Base-by-base conservation (phyloP, 2,329 filamentous ascomycete species). In the Clarireedia hainanense region DNA sequence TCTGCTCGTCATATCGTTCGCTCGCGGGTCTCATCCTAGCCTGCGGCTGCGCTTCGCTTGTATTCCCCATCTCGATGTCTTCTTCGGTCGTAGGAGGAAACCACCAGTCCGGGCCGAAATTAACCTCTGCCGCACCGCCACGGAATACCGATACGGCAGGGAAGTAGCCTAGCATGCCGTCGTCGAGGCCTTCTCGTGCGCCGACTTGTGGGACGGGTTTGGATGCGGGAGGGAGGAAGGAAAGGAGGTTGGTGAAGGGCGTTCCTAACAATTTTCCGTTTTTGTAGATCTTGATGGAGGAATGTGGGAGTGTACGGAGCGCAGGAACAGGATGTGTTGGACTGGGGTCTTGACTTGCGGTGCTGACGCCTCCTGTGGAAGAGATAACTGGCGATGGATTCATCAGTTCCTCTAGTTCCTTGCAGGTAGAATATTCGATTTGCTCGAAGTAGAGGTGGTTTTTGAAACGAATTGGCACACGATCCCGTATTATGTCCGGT, bases 61-160 rank as follows among this genome's bases (percentile, higher is more conserved):
- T 71, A 51, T 71, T 72, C 2, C 70, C 63, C 73, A 81, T 78
- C 45, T 80, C 78, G 10, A 75, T 73, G 52, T 80, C 78, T 10
- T 71, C 72, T 26, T 70, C 68, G 55, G 59, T 60, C 65, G 83
- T 78, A 0, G 91, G 91, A 15, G 91, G 89, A 68, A 78, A 88
- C 91, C 91, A 96, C 75, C 96, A 97, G 34, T 94, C 79, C 0
- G 90, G 91, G 1, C 94, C 92, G 68, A 99, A 96, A 71, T 96
- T 96, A 65, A 92, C 86, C 70, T 97, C 89, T 15, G 88, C 91
- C 1, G 91, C 88, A 24, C 92, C 94, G 52, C 91, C 92, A 46
- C 88, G 85, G 73, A 96, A 97, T 23, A 94, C 88, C 64, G 91
- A 94, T 20, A 99, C 84, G 23, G 91, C 89, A 1, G 94, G 94